phyloP scores from a whole-genome alignment of 1,284 basidiomycete genomes.

The Ceratobasidium sp. region DNA sequence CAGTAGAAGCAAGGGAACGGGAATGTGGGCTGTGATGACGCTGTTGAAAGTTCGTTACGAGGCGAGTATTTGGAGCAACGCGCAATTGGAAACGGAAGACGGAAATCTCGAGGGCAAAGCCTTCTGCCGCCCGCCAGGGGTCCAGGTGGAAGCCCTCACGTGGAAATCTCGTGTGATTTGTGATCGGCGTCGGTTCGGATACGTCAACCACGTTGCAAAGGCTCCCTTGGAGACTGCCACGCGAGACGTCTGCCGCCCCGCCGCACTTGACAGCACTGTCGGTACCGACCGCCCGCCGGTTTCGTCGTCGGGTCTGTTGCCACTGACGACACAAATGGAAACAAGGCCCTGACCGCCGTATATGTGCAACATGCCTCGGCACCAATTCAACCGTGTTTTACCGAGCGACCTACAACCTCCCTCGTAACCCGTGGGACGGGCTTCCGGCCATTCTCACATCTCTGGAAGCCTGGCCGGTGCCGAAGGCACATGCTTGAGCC shows the following conservation, averaged over 20 bases:
- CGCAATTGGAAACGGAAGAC: constrained; percentile 38
- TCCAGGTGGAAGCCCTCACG: constrained; percentile 39
- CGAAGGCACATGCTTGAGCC: constrained; percentile 29
- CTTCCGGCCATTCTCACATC: constrained; percentile 29
- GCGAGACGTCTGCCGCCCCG: constrained; percentile 36
- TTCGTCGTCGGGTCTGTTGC: constrained; percentile 5
- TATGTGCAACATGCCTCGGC: constrained; percentile 11
- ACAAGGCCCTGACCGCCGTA: background rate
- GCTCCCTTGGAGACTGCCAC: constrained; percentile 44
- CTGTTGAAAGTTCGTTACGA: constrained; percentile 41
- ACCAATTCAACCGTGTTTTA: constrained; percentile 33
- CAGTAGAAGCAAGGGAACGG: constrained; percentile 43
- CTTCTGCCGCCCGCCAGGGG: constrained; percentile 30
- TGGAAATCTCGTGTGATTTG: constrained; percentile 45
- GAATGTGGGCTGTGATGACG: constrained; percentile 45
- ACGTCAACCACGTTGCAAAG: constrained; percentile 43
- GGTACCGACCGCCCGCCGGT: constrained; percentile 22
- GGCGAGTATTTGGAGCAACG: constrained; percentile 43
- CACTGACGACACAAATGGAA: background rate
- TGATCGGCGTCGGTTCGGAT: constrained; percentile 45
- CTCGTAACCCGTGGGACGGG: constrained; percentile 42
- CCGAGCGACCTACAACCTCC: constrained; percentile 36
- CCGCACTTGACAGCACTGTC: constrained; percentile 41
- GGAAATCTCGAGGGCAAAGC: constrained; percentile 28
- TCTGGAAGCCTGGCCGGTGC: constrained; percentile 30